phyloP scores from a whole-genome alignment of 1,284 basidiomycete genomes.

The Rhodotorula sp. region DNA sequence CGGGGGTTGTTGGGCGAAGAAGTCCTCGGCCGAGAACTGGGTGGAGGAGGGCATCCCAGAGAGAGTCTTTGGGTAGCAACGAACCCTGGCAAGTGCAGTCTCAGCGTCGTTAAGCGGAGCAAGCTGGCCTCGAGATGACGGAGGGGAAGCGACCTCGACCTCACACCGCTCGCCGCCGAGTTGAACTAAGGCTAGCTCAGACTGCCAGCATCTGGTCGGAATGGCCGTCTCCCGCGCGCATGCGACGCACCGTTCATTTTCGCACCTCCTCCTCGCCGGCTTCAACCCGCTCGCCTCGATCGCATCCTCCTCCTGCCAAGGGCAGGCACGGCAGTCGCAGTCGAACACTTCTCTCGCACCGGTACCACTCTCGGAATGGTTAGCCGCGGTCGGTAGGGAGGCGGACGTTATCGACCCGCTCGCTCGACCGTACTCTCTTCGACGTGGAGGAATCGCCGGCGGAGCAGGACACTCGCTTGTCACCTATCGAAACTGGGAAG shows the following conservation, averaged over 20 bases:
- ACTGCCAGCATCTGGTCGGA: too few relatives aligned
- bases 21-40: slow-evolving; percentile 68
- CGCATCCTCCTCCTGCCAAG: not conserved
- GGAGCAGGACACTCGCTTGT: slow-evolving; percentile 34
- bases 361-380: slow-evolving; percentile 28
- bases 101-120: not conserved
- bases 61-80: too few relatives aligned
- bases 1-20: slow-evolving; percentile 78
- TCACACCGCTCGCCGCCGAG: too few relatives aligned
- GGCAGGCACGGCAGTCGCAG: slow-evolving; percentile 11
- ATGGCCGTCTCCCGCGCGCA: not conserved
- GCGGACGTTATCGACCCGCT: slow-evolving; percentile 14
- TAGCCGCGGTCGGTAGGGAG: slow-evolving; percentile 32
- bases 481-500: slow-evolving; percentile 25
- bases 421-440: not conserved
- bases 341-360: slow-evolving; percentile 27
- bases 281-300: slow-evolving; percentile 38
- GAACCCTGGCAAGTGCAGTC: too few relatives aligned
- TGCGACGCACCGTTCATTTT: slow-evolving; percentile 10
- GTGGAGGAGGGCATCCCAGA: not conserved
- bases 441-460: slow-evolving; percentile 10
- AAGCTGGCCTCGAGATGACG: not conserved
- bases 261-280: slow-evolving; percentile 36
- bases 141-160: not conserved
- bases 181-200: too few relatives aligned